These are phyloP conservation scores for Sporisorium exsertum DNA, from an alignment of 1,284 basidiomycete genomes.

Conservation along the genomic window DNA sequence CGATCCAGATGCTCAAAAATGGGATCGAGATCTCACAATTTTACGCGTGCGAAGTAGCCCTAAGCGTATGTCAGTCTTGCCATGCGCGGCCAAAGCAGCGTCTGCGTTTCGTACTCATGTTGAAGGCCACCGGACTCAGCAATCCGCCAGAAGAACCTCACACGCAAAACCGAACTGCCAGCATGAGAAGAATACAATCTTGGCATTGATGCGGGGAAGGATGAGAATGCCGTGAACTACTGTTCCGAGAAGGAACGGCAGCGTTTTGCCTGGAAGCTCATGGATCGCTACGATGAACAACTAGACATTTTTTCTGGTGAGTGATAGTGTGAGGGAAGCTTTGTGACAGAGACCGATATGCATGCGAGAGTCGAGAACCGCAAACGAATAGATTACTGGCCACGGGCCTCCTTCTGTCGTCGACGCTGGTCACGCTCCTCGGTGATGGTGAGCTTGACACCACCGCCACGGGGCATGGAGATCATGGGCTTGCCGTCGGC, in stretches of 20 bases:
- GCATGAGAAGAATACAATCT: constrained; percentile 31
- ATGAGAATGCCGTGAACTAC: constrained; percentile 11
- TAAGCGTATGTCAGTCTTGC: too few relatives aligned
- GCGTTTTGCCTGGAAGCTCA: constrained; percentile 20
- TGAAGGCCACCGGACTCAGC: too few relatives aligned
- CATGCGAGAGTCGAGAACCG: constrained; percentile 5
- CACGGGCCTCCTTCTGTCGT: constrained; percentile 62
- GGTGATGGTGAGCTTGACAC: constrained; percentile 81
- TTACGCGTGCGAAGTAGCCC: too few relatives aligned
- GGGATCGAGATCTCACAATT: too few relatives aligned
- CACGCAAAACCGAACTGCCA: neutral
- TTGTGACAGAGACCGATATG: constrained; percentile 12
- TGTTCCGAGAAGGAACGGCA: constrained; percentile 1
- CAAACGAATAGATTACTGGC: constrained; percentile 36
- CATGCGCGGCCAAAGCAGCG: too few relatives aligned
- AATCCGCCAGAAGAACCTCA: too few relatives aligned
- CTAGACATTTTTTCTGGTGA: constrained; percentile 18
- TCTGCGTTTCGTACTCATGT: too few relatives aligned
- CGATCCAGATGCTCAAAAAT: too few relatives aligned
- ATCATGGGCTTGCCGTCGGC: constrained; percentile 95
- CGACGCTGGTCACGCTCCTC: constrained; percentile 71
- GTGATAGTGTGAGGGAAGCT: constrained; percentile 5
- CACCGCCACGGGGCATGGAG: constrained; percentile 98
- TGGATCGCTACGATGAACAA: neutral
- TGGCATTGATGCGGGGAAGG: constrained; percentile 31